phyloP scores from a whole-genome alignment of 2,329 filamentous ascomycete species.

The Epichloe sp. region DNA sequence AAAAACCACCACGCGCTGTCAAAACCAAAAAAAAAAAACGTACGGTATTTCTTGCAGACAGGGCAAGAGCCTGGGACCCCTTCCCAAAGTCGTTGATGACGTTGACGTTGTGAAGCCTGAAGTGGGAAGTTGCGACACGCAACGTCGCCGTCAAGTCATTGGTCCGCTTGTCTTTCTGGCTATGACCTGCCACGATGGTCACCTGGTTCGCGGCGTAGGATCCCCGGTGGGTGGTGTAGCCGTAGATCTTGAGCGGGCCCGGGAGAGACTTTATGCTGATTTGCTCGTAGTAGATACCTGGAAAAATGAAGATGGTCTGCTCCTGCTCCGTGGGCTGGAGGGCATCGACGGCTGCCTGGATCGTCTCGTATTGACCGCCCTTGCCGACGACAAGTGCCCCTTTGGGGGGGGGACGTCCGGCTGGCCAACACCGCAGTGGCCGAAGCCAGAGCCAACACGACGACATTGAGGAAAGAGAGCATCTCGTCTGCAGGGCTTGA shows the following conservation, averaged over 20 bases:
- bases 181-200: constrained; percentile 29
- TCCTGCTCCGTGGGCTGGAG: neutral
- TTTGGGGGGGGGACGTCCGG: neutral
- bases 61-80: constrained; percentile 31
- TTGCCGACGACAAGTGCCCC: neutral
- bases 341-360: neutral
- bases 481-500: neutral
- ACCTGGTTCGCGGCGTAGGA: constrained; percentile 44
- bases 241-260: constrained; percentile 39
- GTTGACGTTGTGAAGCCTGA: constrained; percentile 50
- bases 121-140: constrained; percentile 29
- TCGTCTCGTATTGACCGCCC: neutral
- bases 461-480: neutral
- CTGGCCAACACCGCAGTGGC: neutral
- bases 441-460: neutral
- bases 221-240: constrained; percentile 39
- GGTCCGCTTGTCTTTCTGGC: constrained; percentile 23
- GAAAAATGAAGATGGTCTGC: constrained; percentile 1
- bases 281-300: neutral
- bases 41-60: constrained; percentile 20
- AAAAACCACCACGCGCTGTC: no score
- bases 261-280: neutral
- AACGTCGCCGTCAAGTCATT: constrained; percentile 40
- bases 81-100: constrained; percentile 31
- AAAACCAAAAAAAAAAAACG: neutral